phyloP scores from a whole-genome alignment of 108 stramenopile species.

The Cyclotella atomus region DNA sequence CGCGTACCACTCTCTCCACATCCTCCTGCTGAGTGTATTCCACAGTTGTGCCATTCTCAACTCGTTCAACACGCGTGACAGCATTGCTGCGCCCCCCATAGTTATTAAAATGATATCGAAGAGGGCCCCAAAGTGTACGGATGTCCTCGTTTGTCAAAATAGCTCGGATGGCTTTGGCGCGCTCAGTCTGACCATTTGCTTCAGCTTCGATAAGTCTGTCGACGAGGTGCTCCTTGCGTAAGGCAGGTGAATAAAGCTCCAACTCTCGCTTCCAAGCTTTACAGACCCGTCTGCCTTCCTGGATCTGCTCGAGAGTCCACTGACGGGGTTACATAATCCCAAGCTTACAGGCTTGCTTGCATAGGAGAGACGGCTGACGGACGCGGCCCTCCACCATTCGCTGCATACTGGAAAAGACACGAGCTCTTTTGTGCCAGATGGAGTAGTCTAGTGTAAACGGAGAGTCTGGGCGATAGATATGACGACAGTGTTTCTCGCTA shows the following conservation, averaged over 20 bases:
- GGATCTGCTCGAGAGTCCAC: background rate
- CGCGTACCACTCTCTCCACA: background rate
- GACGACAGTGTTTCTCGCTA: background rate
- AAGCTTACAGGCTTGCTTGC: background rate
- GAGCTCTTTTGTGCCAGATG: background rate
- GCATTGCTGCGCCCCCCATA: slow-evolving; percentile 4
- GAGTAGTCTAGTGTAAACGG: background rate
- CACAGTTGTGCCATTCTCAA: background rate
- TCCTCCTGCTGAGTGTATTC: slow-evolving; percentile 3
- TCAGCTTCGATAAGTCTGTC: background rate
- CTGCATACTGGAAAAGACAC: background rate
- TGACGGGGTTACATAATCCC: background rate
- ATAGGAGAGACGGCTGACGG: background rate
- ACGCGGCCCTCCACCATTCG: background rate
- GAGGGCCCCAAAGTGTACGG: background rate
- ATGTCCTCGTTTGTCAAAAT: background rate
- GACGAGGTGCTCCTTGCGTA: background rate
- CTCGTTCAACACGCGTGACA: background rate
- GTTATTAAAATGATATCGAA: background rate
- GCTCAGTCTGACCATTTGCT: background rate
- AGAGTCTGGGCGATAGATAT: background rate
- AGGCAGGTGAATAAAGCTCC: too few relatives aligned
- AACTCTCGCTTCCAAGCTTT: background rate
- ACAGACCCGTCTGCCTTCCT: background rate
- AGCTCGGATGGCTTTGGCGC: background rate